phyloP scores from a whole-genome alignment of 768 basidiomycete species.

The Gloeopeniophorella convolvens region DNA sequence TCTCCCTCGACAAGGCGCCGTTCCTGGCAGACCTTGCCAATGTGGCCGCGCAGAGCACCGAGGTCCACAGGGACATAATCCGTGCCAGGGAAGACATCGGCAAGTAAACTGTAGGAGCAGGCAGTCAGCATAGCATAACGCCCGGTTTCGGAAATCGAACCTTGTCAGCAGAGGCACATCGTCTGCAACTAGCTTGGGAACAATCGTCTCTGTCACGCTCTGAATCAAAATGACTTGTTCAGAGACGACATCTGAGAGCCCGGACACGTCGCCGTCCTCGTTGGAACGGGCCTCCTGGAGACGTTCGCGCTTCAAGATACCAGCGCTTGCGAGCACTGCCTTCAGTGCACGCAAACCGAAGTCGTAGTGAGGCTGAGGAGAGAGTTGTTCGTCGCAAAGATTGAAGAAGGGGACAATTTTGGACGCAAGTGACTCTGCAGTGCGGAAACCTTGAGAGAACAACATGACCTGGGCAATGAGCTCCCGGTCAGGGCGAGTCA shows the following conservation, averaged over 20 bases:
- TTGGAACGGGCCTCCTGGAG: slow-evolving; percentile 41
- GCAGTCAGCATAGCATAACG: slow-evolving; percentile 9
- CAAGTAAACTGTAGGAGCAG: slow-evolving; percentile 57
- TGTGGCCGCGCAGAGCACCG: slow-evolving; percentile 77
- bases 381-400: slow-evolving; percentile 94
- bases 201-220: slow-evolving; percentile 97
- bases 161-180: slow-evolving; percentile 93
- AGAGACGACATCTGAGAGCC: slow-evolving; percentile 64
- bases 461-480: slow-evolving; percentile 99
- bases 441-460: slow-evolving; percentile 98
- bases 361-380: slow-evolving; percentile 97
- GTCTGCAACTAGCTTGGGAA: slow-evolving; percentile 95
- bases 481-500: slow-evolving; percentile 97
- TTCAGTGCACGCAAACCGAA: slow-evolving; percentile 97
- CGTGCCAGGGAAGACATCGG: slow-evolving; percentile 96
- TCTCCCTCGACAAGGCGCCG: slow-evolving; percentile 82
- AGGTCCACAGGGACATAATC: slow-evolving; percentile 87
- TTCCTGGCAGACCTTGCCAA: slow-evolving; percentile 80
- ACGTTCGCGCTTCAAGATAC: slow-evolving; percentile 93
- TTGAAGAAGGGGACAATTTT: slow-evolving; percentile 99
- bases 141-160: slow-evolving; percentile 32
- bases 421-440: slow-evolving; percentile 93
- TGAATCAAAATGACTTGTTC: slow-evolving; percentile 98
- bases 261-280: slow-evolving; percentile 37
- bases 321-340: slow-evolving; percentile 92